Base-by-base conservation (phyloP, 2,329 filamentous ascomycete genomes). In the Venturia effusa region DNA sequence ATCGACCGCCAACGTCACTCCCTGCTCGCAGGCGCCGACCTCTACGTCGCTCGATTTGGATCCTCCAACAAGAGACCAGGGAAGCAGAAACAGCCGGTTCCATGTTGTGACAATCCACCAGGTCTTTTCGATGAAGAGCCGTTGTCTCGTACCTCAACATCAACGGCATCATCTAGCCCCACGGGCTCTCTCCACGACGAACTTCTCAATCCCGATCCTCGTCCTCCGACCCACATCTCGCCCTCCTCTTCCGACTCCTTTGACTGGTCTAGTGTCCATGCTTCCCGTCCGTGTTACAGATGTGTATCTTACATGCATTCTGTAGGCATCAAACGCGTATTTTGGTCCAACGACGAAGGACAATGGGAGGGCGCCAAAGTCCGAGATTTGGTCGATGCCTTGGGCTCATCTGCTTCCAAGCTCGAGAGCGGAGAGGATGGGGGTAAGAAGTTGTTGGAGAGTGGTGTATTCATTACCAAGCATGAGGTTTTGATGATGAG, bases 231-330 rank as follows among this genome's bases (percentile, higher is more conserved):
- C n/a, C 32, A 34, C 62, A 15, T 39, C 59, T 30, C 43, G 41
- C 39, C 32, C 68, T 39, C 59, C 24, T 27, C 32, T 17, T 15
- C 64, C 15, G 55, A 57, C 8, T 24, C 37, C 37, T 61, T 65
- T 6, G 68, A 69, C 37, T 66, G 64, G 22, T 67, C 68, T 4
- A 68, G 68, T 4, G 70, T 76, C 17, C 71, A 72, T 34, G 72
- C 75, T 7, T 82, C 79, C 5, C 74, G 77, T 5, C 80, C 80
- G 0, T 83, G 81, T 70, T 83, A 83, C 68, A 74, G 79, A 3
- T 83, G 80, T 67, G 76, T 82, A 19, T 71, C 72, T 2, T 80
- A 80, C 68, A 82, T 83, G 80, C 73, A 81, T 64, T 76, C 76
- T 3, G 78, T 78, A 1, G 80, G 80, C 15, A 80, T 83, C 68